Evolutionary conservation across 1,284 basidiomycete species (phyloP).

Genomic region (Cryptococcus maquisensis): DNA sequence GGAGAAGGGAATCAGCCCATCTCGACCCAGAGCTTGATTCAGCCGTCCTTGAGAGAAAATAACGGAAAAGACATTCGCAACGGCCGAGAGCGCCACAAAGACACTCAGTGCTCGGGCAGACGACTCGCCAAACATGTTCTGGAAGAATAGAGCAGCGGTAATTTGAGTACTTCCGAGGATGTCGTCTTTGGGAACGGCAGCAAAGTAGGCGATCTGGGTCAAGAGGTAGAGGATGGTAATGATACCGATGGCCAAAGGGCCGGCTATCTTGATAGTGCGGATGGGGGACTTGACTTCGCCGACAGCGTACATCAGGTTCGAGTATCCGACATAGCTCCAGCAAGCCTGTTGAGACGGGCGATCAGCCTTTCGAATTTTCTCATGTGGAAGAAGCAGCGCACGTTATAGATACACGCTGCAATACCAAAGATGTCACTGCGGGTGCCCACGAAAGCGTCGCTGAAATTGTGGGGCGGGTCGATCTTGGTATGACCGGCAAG

Average conservation of each 20-base stretch:
- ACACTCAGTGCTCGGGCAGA: slow-evolving; percentile 32
- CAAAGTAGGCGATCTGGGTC: slow-evolving; percentile 46
- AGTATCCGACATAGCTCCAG: slow-evolving; percentile 44
- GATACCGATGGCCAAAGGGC: slow-evolving; percentile 26
- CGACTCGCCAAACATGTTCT: slow-evolving; percentile 43
- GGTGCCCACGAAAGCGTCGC: slow-evolving; percentile 54
- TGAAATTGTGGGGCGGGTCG: slow-evolving; percentile 55
- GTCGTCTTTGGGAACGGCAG: slow-evolving; percentile 44
- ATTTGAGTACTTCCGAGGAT: slow-evolving; percentile 36
- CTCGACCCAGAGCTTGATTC: slow-evolving; percentile 21
- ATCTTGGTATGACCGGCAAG: slow-evolving; percentile 53
- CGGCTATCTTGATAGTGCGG: slow-evolving; percentile 32
- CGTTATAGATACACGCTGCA: too few species aligned
- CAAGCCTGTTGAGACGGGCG: too few species aligned
- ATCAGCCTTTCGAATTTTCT: too few species aligned
- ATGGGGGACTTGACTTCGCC: slow-evolving; percentile 50
- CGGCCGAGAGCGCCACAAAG: slow-evolving; percentile 44
- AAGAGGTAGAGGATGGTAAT: slow-evolving; percentile 36
- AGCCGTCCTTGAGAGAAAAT: not conserved
- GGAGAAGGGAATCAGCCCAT: slow-evolving; percentile 41
- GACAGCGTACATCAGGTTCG: slow-evolving; percentile 53
- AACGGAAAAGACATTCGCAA: slow-evolving; percentile 18
- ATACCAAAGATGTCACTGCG: too few species aligned
- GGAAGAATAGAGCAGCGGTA: slow-evolving; percentile 45
- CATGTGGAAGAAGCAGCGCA: too few species aligned